These are phyloP conservation scores for Rhizoctonia solani DNA, from an alignment of 1,284 basidiomycete genomes.

Conservation along the genomic window DNA sequence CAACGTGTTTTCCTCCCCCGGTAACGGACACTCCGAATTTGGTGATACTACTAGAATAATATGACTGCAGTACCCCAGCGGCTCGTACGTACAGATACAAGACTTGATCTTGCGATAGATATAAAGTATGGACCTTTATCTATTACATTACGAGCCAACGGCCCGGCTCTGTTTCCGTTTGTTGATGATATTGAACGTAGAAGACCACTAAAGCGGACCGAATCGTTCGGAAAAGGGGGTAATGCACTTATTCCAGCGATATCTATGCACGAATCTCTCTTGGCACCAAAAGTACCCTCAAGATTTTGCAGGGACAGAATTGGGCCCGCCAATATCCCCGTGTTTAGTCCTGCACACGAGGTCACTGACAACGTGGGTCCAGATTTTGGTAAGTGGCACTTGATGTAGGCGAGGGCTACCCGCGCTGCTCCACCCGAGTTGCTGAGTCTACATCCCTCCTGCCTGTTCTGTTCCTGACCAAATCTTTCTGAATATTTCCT, in stretches of 20 bases:
- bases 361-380: constrained; percentile 28
- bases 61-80: constrained; percentile 13
- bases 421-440: constrained; percentile 20
- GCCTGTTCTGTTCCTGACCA: not conserved
- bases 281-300: not conserved
- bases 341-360: constrained; percentile 17
- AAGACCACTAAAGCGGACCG: constrained; percentile 20
- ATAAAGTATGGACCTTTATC: constrained; percentile 15
- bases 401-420: constrained; percentile 20
- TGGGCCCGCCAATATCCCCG: not conserved
- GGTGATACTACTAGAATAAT: constrained; percentile 2
- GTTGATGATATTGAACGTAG: not conserved
- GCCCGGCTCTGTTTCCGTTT: not conserved
- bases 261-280: constrained; percentile 4
- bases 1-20: not conserved
- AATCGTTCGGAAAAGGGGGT: constrained; percentile 16
- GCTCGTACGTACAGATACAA: constrained; percentile 28
- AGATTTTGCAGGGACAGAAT: not conserved
- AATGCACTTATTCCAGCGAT: not conserved
- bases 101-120: constrained; percentile 30
- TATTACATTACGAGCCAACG: constrained; percentile 12
- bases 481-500: not conserved
- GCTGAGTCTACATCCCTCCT: not conserved
- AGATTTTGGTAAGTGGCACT: constrained; percentile 32
- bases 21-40: not conserved